Base-by-base conservation (phyloP, 768 basidiomycete species). In the Amanita jacksonii region DNA sequence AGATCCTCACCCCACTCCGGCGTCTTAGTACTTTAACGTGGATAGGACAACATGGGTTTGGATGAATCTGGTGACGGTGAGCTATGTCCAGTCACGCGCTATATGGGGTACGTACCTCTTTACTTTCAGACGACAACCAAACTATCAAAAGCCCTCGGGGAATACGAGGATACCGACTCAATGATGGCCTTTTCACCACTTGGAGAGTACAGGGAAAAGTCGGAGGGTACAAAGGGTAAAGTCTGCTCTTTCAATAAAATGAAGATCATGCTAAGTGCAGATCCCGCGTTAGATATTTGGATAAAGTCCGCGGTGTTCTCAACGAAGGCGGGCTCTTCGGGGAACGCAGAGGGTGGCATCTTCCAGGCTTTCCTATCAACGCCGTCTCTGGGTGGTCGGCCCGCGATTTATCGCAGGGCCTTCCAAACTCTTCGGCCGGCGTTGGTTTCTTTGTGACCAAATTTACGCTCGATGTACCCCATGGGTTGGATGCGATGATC, bases 401-500 rank as follows among this genome's bases (percentile, higher is more conserved):
- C 5, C 73, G 83, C 41, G 67, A 78, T 19, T 66, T 85, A 9
- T 62, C 72, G 2, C 52, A 66, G 16, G 83, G 85, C 4, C 66
- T 87, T 16, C 81, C 81, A 0, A 57, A 64, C 32, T 63, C 63
- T 6, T 48, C 58, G 12, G 75, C 87, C 4, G 88, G 88, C 12
- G 72, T 88, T 19, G 88, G 87, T 5, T 89, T 90, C 65, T 90
- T 88, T 56, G 72, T 83, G 16, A 79, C 85, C 5, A 81, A 76
- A 0, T 85, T 91, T 59, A 63, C 74, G 10, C 62, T 90, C 30
- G 54, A 71, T 34, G 66, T 89, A 23, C 74, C 80, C 0, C 49
- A 57, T 8, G 76, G 69, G 16, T 59, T 75, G n/a, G 88, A 90
- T 52, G 72, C 76, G 4, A 74, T 75, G 49, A 62, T 89, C 52